Base-by-base conservation (phyloP, 805 yeast species). In the Kodamaea hsintzibuensis region DNA sequence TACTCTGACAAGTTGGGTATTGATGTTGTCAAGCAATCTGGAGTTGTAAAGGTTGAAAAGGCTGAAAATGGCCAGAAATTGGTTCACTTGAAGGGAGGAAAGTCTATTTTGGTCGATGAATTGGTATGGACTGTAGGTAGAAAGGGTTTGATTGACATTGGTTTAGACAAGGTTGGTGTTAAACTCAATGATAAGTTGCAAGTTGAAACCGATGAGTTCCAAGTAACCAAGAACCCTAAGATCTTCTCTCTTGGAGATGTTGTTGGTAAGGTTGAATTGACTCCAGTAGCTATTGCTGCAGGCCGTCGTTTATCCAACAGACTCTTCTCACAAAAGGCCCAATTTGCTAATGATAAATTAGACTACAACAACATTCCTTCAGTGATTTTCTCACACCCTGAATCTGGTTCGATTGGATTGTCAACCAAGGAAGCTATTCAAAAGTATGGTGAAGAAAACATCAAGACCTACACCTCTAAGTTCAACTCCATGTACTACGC, bases 251-350 rank as follows among this genome's bases (percentile, higher is more conserved):
- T 95, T 46, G 99, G 99, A 66, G 99, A 95, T 70, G 96, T 93
- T 56, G 88, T 89, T 44, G 98, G 97, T 57, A 85, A 88, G 30
- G 88, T 89, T 45, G 98, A 95, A 77, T 82, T 95, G 64, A 95
- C 99, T 2, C 99, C 99, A 7, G 98, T 91, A 44, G 99, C 99
- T 39, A 95, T 95, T 75, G 98, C 99, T 38, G 92, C 99, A 8
- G 99, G 99, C 57, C 86, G 99, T 73, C 89, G 84, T 70, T 81
- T 95, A 61, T 83, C 98, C 27, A 92, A 93, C 77, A 83, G 99
- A 69, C 75, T 95, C 56, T 95, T 93, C 68, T 73, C 77, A 5
- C 97, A 97, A 18, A 87, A 92, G 53, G 83, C 80, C 57, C 69
- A 73, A 53, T 90, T 80, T 76, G 82, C 82, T 58, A 70, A 83